Conservation (phyloP, 139 green algal species). For the Coelastrella sp. region DNA sequence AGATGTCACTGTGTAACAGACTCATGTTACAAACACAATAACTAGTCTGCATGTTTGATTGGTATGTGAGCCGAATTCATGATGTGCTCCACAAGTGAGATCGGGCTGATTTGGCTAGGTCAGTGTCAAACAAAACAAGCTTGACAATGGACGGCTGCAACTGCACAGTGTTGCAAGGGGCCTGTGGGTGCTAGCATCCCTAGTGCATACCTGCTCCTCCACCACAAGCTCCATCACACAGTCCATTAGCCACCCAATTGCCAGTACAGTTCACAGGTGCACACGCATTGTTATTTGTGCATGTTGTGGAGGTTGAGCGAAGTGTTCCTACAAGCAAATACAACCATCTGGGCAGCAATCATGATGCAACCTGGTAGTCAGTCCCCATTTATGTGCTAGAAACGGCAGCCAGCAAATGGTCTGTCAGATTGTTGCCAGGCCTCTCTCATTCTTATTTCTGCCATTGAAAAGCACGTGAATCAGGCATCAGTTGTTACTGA, state of each 20-base stretch:
- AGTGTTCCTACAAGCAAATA: not conserved
- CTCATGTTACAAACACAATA: too few species aligned
- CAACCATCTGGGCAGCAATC: too few species aligned
- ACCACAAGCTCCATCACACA: not conserved
- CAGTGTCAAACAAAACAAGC: too few species aligned
- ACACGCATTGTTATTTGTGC: not conserved
- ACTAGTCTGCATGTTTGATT: too few species aligned
- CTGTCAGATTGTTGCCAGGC: too few species aligned
- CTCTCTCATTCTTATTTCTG: too few species aligned
- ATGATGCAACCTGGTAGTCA: not conserved
- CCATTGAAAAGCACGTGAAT: too few species aligned
- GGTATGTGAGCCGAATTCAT: too few species aligned
- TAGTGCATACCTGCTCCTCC: not conserved
- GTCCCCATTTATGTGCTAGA: not conserved
- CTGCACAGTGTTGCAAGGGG: not conserved
- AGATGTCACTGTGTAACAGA: too few species aligned
- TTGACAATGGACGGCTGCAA: not conserved
- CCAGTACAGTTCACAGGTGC: not conserved
- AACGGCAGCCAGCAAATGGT: not conserved
- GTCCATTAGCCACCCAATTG: not conserved
- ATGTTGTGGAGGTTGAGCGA: not conserved
- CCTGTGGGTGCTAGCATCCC: not conserved
- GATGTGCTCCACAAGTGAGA: too few species aligned
- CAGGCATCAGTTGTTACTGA: too few species aligned
- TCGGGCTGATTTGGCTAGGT: too few species aligned